Base-by-base conservation (phyloP, 2,329 filamentous ascomycete species). In the Stachybotrys echinatus region DNA sequence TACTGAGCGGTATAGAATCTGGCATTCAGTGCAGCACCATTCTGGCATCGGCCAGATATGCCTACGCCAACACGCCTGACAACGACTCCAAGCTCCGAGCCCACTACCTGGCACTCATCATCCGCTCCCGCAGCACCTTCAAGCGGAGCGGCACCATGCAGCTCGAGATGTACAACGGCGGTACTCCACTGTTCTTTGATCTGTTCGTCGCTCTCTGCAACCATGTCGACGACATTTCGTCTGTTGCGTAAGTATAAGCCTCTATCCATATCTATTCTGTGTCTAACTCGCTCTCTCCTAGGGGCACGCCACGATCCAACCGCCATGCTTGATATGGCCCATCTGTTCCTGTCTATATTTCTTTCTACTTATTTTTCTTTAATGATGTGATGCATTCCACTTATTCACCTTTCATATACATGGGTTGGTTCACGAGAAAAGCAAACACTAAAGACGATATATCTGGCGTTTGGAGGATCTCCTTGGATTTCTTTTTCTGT, bases 141-240 rank as follows among this genome's bases (percentile, higher is more conserved):
- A 96, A 95, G 77, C 80, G 89, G 49, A 95, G 90, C 69, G 90
- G 91, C 49, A 96, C 91, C 4, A 95, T 96, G 91, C 92, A 96
- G 71, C 82, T 89, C 58, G 91, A 96, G 73, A 96, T 96, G 91
- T 88, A 88, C 67, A 82, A 83, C 54, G 92, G 92, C 23, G 89
- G 89, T 48, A 88, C 76, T 1, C 80, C 88, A 62, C 76, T 95
- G 52, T 96, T 95, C 74, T 96, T 96, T 65, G 92, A 96, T 65
- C 76, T 96, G 42, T 96, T 96, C 66, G 92, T 96, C 47, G 90
- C 92, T 18, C 83, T 96, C 71, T 91, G 88, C 71, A 95, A 96
- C 66, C 89, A 95, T 64, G 88, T 95, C 63, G 89, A 83, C 66
- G 87, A 85, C 60, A 78, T 85, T 54, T 77, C 79, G 5, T 76